Conservation (phyloP, 257 asterid genomes). For the Nicotiana undulata region DNA sequence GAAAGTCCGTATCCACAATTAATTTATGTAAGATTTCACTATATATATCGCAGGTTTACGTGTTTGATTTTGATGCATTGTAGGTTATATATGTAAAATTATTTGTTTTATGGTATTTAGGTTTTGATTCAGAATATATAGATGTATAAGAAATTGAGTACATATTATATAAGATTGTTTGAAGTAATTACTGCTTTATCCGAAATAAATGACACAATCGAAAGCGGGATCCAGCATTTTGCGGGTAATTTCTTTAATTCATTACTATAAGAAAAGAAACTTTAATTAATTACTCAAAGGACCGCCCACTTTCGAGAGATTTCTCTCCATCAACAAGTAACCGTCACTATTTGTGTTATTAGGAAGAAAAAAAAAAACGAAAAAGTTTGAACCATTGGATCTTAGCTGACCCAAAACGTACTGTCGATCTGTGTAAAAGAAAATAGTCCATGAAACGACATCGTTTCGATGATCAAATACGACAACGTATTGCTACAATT, state of each 20-base stretch:
- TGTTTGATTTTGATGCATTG: background rate
- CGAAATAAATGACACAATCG: background rate
- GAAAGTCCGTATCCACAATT: background rate
- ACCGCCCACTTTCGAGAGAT: slow-evolving; percentile 1
- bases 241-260: background rate
- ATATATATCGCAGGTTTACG: background rate
- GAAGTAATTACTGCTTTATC: background rate
- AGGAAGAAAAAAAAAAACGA: too few relatives aligned
- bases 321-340: background rate
- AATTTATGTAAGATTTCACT: background rate
- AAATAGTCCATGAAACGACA: too few relatives aligned
- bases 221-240: background rate
- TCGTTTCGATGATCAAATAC: background rate
- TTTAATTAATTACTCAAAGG: background rate
- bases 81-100: background rate
- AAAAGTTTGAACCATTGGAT: too few relatives aligned
- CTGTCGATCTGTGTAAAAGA: too few relatives aligned
- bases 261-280: background rate
- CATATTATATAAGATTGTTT: background rate
- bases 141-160: background rate
- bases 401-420: too few relatives aligned
- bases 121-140: background rate
- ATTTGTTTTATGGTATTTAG: background rate
- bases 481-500: background rate
- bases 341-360: background rate